Conservation (phyloP, 306 rosid species). For the Glycyrrhiza uralensis region DNA sequence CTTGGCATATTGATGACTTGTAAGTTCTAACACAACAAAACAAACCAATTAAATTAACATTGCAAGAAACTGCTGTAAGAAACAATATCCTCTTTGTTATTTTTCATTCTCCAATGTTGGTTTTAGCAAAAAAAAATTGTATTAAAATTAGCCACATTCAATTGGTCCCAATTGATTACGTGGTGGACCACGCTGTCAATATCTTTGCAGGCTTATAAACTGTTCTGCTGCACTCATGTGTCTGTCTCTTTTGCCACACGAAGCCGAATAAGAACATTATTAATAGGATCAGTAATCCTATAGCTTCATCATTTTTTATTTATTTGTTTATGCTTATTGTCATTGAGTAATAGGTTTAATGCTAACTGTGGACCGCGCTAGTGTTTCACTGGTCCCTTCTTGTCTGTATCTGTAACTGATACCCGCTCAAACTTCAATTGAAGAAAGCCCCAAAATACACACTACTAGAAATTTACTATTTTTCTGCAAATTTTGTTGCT, state of each 20-base stretch:
- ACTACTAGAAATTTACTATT: too few species aligned
- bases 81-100: not conserved
- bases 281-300: not conserved
- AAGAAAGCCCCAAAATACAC: not conserved
- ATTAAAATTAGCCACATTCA: too few species aligned
- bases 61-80: not conserved
- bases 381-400: constrained; percentile 13
- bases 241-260: constrained; percentile 19
- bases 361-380: not conserved
- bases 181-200: constrained; percentile 35
- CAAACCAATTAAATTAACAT: not conserved
- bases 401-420: not conserved
- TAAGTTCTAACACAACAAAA: not conserved
- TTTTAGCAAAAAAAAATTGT: too few species aligned
- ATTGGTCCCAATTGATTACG: constrained; percentile 10
- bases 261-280: constrained; percentile 14
- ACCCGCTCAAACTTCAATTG: not conserved
- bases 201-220: not conserved
- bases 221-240: not conserved
- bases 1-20: not conserved
- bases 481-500: too few species aligned
- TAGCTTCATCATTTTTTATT: constrained; percentile 14
- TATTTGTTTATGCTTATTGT: not conserved
- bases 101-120: not conserved
- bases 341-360: not conserved